Percentiles rank a stretch among this genome's conserved stretches.
Evolutionary conservation across 495 filamentous ascomycete species (phyloP).

Genomic region (Aspergillus biplanus): DNA sequence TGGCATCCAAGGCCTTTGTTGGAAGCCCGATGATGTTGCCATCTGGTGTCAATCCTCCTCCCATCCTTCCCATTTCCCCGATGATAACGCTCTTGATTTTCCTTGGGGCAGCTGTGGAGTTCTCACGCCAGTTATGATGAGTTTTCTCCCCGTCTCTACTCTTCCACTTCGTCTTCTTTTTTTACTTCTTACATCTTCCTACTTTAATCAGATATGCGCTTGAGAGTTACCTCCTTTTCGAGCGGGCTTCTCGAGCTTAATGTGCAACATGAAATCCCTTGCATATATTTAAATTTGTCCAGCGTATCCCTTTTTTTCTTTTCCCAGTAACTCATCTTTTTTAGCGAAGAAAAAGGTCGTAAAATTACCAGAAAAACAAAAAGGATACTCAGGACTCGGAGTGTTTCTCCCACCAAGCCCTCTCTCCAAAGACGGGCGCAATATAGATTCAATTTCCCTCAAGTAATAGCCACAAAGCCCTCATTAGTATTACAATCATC

Average conservation of each 20-base stretch:
- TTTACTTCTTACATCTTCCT: background rate
- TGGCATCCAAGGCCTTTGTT: too few relatives aligned
- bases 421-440: background rate
- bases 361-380: too few relatives aligned
- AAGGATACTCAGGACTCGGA: too few relatives aligned
- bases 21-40: background rate
- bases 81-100: background rate
- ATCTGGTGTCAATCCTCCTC: background rate
- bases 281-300: background rate
- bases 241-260: conserved; percentile 5
- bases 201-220: background rate
- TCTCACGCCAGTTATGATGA: too few relatives aligned
- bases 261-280: background rate
- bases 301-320: background rate
- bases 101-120: too few relatives aligned
- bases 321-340: background rate
- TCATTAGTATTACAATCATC: too few relatives aligned
- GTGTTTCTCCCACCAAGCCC: background rate
- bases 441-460: background rate
- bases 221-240: background rate
- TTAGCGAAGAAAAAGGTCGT: background rate
- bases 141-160: too few relatives aligned
- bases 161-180: background rate
- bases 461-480: background rate
- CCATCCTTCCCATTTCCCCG: conserved; percentile 1